A percentile compares a stretch with the other conserved stretches of the same genome.
Evolutionary conservation across 2,329 filamentous ascomycete genomes (phyloP).

Genomic region (Herpotrichia juniperi): DNA sequence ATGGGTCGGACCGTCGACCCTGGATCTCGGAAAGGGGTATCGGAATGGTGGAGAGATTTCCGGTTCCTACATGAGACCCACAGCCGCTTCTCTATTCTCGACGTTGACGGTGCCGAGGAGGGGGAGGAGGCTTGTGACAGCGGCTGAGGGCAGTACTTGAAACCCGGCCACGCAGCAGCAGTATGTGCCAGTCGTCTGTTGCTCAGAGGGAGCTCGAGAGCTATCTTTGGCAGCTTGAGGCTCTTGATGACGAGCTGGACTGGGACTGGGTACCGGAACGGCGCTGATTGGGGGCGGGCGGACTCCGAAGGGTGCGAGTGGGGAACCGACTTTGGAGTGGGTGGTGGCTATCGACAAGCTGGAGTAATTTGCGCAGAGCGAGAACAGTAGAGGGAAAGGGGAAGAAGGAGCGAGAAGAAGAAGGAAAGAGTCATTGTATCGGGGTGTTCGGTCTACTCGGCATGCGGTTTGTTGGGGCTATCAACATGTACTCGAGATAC

Average conservation of each 20-base stretch:
- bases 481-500: too few species aligned
- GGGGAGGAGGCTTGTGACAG: too few species aligned
- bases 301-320: conserved; percentile 27
- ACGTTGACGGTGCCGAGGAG: too few species aligned
- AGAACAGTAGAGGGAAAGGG: too few species aligned
- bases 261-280: neutral
- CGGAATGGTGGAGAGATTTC: neutral
- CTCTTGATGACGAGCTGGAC: conserved; percentile 1
- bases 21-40: neutral
- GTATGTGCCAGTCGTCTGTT: too few species aligned
- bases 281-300: conserved; percentile 12
- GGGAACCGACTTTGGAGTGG: conserved; percentile 24
- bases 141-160: too few species aligned
- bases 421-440: neutral
- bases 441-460: too few species aligned
- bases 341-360: neutral
- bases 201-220: neutral
- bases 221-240: neutral
- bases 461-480: too few species aligned
- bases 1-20: conserved; percentile 2
- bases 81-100: neutral
- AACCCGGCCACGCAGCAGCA: too few species aligned
- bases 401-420: neutral
- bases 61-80: neutral
- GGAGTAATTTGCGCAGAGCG: conserved; percentile 3